These are phyloP conservation scores for Gloeophyllum trabeum DNA, from an alignment of 768 basidiomycete species.

Conservation along the genomic window DNA sequence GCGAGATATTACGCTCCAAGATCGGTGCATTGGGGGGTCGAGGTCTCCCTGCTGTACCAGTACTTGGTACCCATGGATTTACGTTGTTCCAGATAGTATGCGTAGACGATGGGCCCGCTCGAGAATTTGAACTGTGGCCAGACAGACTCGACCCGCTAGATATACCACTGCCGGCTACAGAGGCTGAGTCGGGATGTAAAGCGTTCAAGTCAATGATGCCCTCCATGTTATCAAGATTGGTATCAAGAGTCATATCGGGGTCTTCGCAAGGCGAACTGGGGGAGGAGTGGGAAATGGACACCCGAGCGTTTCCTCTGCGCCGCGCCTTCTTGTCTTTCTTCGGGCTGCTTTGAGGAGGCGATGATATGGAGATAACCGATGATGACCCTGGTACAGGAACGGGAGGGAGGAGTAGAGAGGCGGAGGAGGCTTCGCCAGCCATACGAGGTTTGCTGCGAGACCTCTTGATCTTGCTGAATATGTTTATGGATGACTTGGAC, in stretches of 20 bases:
- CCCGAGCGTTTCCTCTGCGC: conserved; percentile 8
- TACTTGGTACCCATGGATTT: background rate
- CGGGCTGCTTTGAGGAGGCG: background rate
- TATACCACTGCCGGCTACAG: conserved; percentile 21
- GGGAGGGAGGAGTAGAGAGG: background rate
- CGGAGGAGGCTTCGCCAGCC: conserved; percentile 16
- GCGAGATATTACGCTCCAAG: conserved; percentile 34
- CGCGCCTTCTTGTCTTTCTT: conserved; percentile 3
- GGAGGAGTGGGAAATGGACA: conserved; percentile 19
- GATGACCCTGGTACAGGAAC: conserved; percentile 5
- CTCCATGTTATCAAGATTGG: conserved; percentile 66
- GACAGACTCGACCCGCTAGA: conserved; percentile 8
- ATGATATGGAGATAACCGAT: conserved; percentile 11
- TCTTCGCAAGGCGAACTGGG: conserved; percentile 21
- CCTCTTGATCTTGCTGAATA: conserved; percentile 26
- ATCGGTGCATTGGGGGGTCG: conserved; percentile 1
- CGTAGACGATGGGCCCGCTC: background rate
- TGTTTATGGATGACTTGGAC: conserved; percentile 34
- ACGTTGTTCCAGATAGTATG: background rate
- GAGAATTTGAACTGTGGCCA: background rate
- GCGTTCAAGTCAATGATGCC: conserved; percentile 57
- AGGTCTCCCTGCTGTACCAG: background rate
- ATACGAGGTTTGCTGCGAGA: conserved; percentile 23
- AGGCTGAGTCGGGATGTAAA: conserved; percentile 7
- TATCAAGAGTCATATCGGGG: conserved; percentile 42